Conservation (phyloP, 352 stramenopile species). For the Proteromonas lacertae region DNA sequence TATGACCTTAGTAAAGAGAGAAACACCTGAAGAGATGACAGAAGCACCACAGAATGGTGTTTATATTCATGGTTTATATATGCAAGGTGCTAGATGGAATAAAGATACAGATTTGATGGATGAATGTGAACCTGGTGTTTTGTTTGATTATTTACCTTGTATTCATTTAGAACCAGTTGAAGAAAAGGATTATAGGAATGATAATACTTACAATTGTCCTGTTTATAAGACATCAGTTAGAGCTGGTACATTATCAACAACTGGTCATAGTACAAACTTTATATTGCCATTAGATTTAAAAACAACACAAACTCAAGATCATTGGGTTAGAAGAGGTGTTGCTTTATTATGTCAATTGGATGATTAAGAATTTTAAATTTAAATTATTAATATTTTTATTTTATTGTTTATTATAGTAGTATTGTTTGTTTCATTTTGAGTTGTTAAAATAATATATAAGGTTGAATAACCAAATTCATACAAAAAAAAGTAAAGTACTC, state of each 20-base stretch:
- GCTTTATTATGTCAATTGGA: conserved; percentile 69
- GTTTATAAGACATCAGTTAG: conserved; percentile 63
- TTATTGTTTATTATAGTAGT: conserved; percentile 1
- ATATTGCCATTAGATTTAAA: conserved; percentile 40
- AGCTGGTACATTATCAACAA: conserved; percentile 50
- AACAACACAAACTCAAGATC: conserved; percentile 27
- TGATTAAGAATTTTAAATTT: conserved; percentile 16
- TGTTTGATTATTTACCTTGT: conserved; percentile 52
- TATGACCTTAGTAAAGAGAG: conserved; percentile 27
- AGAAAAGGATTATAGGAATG: conserved; percentile 7
- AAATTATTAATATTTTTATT: not conserved
- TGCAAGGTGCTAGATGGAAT: conserved; percentile 60
- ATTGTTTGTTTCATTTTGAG: not conserved
- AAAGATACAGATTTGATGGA: conserved; percentile 25
- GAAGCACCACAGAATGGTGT: conserved; percentile 28
- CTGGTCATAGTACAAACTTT: conserved; percentile 65
- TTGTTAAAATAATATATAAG: too few species aligned
- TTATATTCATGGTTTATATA: conserved; percentile 68
- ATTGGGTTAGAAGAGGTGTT: conserved; percentile 61
- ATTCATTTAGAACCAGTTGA: conserved; percentile 30
- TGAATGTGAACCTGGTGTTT: conserved; percentile 36
- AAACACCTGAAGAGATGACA: conserved; percentile 24
- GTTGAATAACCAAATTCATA: too few species aligned
- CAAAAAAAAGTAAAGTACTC: too few species aligned
- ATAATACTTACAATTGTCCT: conserved; percentile 31